Evolutionary conservation across 768 basidiomycete species (phyloP).

Genomic region (Mycena kentingensis): DNA sequence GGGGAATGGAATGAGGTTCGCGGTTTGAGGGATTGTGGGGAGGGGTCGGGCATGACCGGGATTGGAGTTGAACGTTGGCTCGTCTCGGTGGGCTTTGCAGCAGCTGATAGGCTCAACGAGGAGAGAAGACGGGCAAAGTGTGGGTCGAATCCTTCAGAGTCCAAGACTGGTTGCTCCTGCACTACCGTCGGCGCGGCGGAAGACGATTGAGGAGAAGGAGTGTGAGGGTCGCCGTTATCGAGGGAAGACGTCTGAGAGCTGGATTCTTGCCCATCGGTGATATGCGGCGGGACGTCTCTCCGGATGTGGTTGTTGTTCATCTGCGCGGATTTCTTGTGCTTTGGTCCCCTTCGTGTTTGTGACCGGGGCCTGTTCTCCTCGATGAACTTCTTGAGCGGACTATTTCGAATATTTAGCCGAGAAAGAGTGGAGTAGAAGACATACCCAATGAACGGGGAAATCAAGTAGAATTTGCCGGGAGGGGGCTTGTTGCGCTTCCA

Average conservation of each 20-base stretch:
- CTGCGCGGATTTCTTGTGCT: constrained; percentile 29
- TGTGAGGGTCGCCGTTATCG: constrained; percentile 62
- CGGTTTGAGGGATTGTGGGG: constrained; percentile 14
- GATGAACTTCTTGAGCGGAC: constrained; percentile 68
- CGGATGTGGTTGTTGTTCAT: constrained; percentile 17
- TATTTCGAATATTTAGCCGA: constrained; percentile 27
- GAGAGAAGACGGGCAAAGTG: constrained; percentile 71
- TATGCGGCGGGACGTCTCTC: constrained; percentile 23
- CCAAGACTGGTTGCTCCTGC: constrained; percentile 34
- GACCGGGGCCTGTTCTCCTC: constrained; percentile 60
- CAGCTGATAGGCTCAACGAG: constrained; percentile 60
- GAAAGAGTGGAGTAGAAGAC: constrained; percentile 26
- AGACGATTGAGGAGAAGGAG: constrained; percentile 62
- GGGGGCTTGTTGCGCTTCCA: constrained; percentile 80
- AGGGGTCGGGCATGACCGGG: constrained; percentile 19
- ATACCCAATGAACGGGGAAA: constrained; percentile 90
- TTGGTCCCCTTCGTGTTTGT: constrained; percentile 40
- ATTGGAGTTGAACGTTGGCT: constrained; percentile 25
- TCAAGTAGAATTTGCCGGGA: constrained; percentile 88
- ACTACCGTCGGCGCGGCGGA: constrained; percentile 36
- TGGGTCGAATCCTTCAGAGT: constrained; percentile 53
- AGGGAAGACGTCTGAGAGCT: constrained; percentile 66
- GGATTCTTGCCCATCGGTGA: constrained; percentile 54
- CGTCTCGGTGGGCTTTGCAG: constrained; percentile 22
- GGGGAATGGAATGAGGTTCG: constrained; percentile 17